These are phyloP conservation scores for Beauveria scarabaeidicola DNA, from an alignment of 2,329 filamentous ascomycete genomes.

Conservation along the genomic window DNA sequence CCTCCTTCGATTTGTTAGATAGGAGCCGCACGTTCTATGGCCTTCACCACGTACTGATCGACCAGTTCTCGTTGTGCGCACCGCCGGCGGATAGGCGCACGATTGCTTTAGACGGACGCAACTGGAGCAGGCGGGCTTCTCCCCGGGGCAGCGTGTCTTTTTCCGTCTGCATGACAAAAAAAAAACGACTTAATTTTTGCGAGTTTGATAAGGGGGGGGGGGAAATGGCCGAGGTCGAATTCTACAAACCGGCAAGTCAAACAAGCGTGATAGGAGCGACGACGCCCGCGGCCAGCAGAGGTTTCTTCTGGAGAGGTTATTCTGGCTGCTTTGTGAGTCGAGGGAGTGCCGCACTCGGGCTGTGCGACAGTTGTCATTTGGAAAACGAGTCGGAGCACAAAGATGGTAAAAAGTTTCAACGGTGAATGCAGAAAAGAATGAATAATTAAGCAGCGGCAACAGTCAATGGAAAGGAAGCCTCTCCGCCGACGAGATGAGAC, in stretches of 20 bases:
- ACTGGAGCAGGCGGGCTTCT: constrained; percentile 42
- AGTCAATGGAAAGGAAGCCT: neutral
- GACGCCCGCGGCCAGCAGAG: constrained; percentile 24
- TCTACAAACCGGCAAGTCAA: constrained; percentile 38
- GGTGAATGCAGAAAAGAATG: neutral
- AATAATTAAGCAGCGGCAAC: neutral
- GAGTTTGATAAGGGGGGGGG: neutral
- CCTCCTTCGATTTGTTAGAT: constrained; percentile 28
- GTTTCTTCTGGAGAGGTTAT: constrained; percentile 27
- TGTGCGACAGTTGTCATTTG: neutral
- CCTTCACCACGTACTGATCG: constrained; percentile 32
- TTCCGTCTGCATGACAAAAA: constrained; percentile 20
- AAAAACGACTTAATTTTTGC: neutral
- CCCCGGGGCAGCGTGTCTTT: constrained; percentile 43
- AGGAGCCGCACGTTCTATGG: neutral
- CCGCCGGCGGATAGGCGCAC: constrained; percentile 34
- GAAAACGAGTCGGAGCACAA: neutral
- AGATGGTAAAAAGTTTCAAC: neutral
- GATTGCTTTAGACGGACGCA: constrained; percentile 39
- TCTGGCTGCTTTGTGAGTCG: neutral
- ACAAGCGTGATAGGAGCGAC: constrained; percentile 34
- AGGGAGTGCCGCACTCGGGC: neutral
- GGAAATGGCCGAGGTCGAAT: neutral
- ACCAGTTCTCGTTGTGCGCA: constrained; percentile 29
- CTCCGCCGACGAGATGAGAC: neutral